Conservation (phyloP, 2,329 filamentous ascomycete genomes). For the Aspergillus persii region DNA sequence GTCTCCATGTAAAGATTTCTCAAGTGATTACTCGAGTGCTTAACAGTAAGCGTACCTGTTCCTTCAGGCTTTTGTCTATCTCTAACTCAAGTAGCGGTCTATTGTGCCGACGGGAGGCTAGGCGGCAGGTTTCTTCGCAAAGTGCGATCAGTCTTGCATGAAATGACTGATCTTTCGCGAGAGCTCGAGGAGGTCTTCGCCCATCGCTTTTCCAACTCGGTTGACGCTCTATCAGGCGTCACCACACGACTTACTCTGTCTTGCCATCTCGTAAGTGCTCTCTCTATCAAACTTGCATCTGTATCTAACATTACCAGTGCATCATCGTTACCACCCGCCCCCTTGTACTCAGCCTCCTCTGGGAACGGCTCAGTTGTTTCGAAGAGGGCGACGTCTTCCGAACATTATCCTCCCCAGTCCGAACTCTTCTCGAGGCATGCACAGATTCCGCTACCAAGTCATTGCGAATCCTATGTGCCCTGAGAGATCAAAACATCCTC, state of each 20-base stretch:
- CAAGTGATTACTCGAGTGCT: constrained; percentile 40
- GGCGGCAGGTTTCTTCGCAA: constrained; percentile 27
- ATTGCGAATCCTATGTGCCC: constrained; percentile 18
- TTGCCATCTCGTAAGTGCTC: constrained; percentile 32
- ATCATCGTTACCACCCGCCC: constrained; percentile 27
- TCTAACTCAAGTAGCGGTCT: constrained; percentile 29
- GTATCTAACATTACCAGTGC: constrained; percentile 14
- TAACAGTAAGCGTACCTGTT: constrained; percentile 29
- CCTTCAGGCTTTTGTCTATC: background rate
- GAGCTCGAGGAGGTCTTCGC: constrained; percentile 36
- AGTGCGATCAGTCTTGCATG: constrained; percentile 35
- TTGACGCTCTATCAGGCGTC: constrained; percentile 37
- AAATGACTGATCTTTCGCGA: constrained; percentile 31
- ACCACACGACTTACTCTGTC: constrained; percentile 33
- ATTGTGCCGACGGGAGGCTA: constrained; percentile 30
- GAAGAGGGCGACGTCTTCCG: constrained; percentile 17
- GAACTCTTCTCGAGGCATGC: constrained; percentile 22
- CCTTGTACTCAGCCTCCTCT: constrained; percentile 18
- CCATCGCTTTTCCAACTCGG: constrained; percentile 33
- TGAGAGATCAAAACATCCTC: constrained; percentile 24
- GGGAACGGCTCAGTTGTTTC: constrained; percentile 19
- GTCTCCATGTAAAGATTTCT: constrained; percentile 42
- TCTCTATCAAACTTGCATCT: background rate
- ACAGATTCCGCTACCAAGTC: constrained; percentile 24
- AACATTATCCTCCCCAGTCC: constrained; percentile 18